Conservation (phyloP, 768 basidiomycete genomes). For the Crucibulum laeve region DNA sequence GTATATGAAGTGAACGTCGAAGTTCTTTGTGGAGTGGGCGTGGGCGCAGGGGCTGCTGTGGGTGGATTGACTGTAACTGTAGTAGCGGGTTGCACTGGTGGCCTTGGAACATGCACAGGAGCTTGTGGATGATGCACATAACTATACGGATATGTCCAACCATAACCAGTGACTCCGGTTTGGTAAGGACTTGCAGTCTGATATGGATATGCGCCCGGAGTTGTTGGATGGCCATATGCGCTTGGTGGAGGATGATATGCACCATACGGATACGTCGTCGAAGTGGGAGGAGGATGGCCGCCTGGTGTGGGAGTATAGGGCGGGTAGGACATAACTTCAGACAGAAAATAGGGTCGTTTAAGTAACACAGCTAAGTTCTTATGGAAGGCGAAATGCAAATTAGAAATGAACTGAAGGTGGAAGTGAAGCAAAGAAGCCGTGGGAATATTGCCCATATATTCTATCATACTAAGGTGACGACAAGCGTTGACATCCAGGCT, state of each 20-base stretch:
- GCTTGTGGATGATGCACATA: conserved; percentile 43
- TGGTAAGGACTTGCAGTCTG: conserved; percentile 47
- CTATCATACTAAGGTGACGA: too few species aligned
- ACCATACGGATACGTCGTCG: conserved; percentile 62
- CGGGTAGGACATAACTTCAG: conserved; percentile 6
- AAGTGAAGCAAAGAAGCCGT: too few species aligned
- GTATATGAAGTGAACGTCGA: conserved; percentile 56
- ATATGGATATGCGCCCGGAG: conserved; percentile 48
- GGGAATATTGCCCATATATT: too few species aligned
- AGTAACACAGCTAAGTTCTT: too few species aligned
- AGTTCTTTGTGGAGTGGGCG: conserved; percentile 27
- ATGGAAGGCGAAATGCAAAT: too few species aligned
- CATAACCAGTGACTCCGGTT: conserved; percentile 66
- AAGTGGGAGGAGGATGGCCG: conserved; percentile 23
- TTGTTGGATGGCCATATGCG: conserved; percentile 35
- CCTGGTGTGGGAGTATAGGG: conserved; percentile 1
- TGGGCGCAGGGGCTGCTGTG: conserved; percentile 19
- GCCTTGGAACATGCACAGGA: conserved; percentile 16
- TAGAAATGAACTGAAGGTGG: too few species aligned
- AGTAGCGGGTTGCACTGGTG: conserved; percentile 19
- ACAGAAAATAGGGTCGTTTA: too few species aligned
- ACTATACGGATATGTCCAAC: conserved; percentile 69
- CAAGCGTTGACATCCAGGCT: too few species aligned
- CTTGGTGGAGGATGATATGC: conserved; percentile 50
- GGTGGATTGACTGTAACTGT: conserved; percentile 25